Evolutionary conservation across 176 grass and related monocot species (phyloP).

Genomic region (Stipa capillata): DNA sequence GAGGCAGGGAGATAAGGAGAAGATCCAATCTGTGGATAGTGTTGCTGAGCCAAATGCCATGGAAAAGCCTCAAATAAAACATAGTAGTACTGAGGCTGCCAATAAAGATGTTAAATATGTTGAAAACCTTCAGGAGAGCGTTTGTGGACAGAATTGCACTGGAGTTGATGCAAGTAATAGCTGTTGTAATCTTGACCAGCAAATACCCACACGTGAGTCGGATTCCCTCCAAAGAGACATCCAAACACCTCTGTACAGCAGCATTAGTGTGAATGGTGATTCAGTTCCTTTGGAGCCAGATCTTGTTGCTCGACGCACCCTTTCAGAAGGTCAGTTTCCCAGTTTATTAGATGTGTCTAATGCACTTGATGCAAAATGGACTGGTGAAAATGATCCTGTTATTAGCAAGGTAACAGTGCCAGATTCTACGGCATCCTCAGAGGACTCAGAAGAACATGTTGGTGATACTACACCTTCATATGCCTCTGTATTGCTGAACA

Average conservation of each 20-base stretch:
- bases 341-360: slow-evolving; percentile 56
- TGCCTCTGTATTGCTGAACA: slow-evolving; percentile 42
- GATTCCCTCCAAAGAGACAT: slow-evolving; percentile 41
- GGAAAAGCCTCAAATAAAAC: slow-evolving; percentile 41
- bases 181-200: slow-evolving; percentile 11
- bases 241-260: slow-evolving; percentile 46
- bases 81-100: slow-evolving; percentile 12
- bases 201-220: slow-evolving; percentile 21
- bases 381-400: slow-evolving; percentile 51
- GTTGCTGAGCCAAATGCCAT: slow-evolving; percentile 26
- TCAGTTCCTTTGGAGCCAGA: slow-evolving; percentile 44
- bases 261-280: slow-evolving; percentile 50
- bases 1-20: slow-evolving; percentile 39
- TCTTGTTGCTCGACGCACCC: slow-evolving; percentile 62
- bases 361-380: slow-evolving; percentile 86
- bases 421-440: slow-evolving; percentile 37
- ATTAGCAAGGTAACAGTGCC: slow-evolving; percentile 24
- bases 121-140: slow-evolving; percentile 32
- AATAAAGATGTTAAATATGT: slow-evolving; percentile 24
- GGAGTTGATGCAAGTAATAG: slow-evolving; percentile 22
- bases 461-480: slow-evolving; percentile 36
- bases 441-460: slow-evolving; percentile 53
- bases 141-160: slow-evolving; percentile 10
- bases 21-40: slow-evolving; percentile 32
- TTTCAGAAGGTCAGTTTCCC: slow-evolving; percentile 89